Evolutionary conservation across 208 protist genomes (phyloP).

Genomic region (Acanthamoeba culbertsoni): DNA sequence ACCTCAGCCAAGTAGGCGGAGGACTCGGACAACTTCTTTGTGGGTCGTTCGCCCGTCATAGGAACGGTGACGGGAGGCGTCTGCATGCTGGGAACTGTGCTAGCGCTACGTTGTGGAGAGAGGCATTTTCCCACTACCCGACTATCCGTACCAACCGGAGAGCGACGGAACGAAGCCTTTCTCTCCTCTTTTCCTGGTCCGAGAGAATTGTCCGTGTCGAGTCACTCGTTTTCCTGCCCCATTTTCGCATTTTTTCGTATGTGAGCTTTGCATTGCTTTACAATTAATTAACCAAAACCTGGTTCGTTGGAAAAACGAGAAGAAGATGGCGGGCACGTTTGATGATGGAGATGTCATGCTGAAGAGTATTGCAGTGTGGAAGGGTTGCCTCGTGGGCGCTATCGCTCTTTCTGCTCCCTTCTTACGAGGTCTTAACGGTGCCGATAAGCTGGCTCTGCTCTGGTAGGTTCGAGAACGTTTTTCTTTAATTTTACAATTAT

Average conservation of each 20-base stretch:
- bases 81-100: no score
- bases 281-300: no score
- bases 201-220: no score
- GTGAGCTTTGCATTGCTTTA: no score
- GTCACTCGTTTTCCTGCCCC: no score
- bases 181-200: no score
- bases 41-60: background rate
- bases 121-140: no score
- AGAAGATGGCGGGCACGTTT: background rate
- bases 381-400: constrained; percentile 36
- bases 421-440: background rate
- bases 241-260: no score
- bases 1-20: background rate
- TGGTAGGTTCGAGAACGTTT: background rate
- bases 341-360: constrained; percentile 35
- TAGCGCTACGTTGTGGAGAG: no score
- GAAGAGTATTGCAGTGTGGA: constrained; percentile 50
- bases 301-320: background rate
- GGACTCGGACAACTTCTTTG: background rate
- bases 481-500: background rate
- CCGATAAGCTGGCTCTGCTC: constrained; percentile 46
- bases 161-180: no score
- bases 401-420: background rate
- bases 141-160: no score
- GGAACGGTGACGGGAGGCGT: no score